Evolutionary conservation across 1,284 basidiomycete species (phyloP).

Genomic region (Ceratorhiza oryzae-sativae): DNA sequence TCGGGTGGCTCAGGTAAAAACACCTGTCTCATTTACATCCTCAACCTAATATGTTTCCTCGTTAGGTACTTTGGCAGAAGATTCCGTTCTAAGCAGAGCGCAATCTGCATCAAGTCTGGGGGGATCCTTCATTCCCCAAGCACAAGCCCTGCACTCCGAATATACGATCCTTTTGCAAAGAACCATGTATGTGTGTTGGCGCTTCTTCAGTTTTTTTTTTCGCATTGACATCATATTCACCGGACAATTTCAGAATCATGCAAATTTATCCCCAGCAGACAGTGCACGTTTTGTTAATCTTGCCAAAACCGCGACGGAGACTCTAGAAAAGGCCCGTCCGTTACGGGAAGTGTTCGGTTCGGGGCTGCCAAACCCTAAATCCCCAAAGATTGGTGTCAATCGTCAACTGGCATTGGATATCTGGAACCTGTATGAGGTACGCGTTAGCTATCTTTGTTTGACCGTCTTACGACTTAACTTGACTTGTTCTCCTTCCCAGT

Average conservation of each 20-base stretch:
- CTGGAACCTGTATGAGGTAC: constrained; percentile 31
- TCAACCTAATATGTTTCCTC: background rate
- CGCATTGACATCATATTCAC: background rate
- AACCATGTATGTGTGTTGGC: constrained; percentile 14
- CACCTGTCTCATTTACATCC: background rate
- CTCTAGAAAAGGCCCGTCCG: constrained; percentile 28
- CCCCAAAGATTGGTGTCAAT: constrained; percentile 9
- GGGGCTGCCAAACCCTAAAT: constrained; percentile 11
- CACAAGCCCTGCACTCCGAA: constrained; percentile 3
- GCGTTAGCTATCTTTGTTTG: too few relatives aligned
- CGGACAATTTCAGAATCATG: background rate
- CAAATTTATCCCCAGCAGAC: constrained; percentile 6
- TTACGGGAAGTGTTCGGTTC: constrained; percentile 22
- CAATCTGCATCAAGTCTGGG: constrained; percentile 18
- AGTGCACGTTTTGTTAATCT: constrained; percentile 27
- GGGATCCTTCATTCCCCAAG: constrained; percentile 9
- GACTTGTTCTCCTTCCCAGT: constrained; percentile 35
- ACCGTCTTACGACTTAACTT: too few relatives aligned
- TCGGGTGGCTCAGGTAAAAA: constrained; percentile 30
- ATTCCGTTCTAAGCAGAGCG: constrained; percentile 31
- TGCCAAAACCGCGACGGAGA: constrained; percentile 23
- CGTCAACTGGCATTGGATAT: constrained; percentile 24
- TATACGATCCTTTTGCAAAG: constrained; percentile 19
- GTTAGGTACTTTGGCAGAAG: constrained; percentile 29
- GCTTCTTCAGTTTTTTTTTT: too few relatives aligned